Conservation (phyloP, 2,329 filamentous ascomycete species). For the Paradendryphiella salina region DNA sequence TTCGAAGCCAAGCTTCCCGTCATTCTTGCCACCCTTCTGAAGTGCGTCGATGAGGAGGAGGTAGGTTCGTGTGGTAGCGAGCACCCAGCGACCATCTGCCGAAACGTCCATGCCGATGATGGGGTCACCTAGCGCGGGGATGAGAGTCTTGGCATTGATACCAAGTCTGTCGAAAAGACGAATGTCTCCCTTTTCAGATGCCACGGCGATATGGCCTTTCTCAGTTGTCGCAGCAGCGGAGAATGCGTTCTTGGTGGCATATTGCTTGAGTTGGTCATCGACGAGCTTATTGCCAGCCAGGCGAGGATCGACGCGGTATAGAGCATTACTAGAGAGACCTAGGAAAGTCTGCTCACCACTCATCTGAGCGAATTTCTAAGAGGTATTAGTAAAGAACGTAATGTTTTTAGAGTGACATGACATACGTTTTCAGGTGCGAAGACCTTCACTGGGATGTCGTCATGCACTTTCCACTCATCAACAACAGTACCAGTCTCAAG, state of each 20-base stretch:
- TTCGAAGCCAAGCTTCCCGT: slow-evolving; percentile 97
- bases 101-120: slow-evolving; percentile 95
- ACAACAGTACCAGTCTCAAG: slow-evolving; percentile 97
- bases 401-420: not conserved
- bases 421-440: slow-evolving; percentile 85
- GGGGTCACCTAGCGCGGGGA: slow-evolving; percentile 90
- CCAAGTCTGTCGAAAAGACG: slow-evolving; percentile 94
- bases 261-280: slow-evolving; percentile 91
- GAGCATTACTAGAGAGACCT: slow-evolving; percentile 86
- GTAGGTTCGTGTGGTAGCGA: slow-evolving; percentile 93
- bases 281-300: slow-evolving; percentile 89
- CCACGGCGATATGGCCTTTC: slow-evolving; percentile 94
- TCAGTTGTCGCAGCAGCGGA: slow-evolving; percentile 92
- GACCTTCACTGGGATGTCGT: slow-evolving; percentile 88
- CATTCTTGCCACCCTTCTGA: slow-evolving; percentile 92
- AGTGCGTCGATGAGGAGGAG: slow-evolving; percentile 88
- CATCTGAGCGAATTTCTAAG: slow-evolving; percentile 92
- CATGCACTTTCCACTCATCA: slow-evolving; percentile 97
- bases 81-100: slow-evolving; percentile 92
- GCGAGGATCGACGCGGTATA: slow-evolving; percentile 93
- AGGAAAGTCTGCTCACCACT: slow-evolving; percentile 93
- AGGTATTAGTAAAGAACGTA: slow-evolving; percentile 28
- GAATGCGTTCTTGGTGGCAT: slow-evolving; percentile 95
- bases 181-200: slow-evolving; percentile 96
- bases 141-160: slow-evolving; percentile 96